Evolutionary conservation across 495 filamentous ascomycete genomes (phyloP).

Genomic region (Neurospora intermedia): DNA sequence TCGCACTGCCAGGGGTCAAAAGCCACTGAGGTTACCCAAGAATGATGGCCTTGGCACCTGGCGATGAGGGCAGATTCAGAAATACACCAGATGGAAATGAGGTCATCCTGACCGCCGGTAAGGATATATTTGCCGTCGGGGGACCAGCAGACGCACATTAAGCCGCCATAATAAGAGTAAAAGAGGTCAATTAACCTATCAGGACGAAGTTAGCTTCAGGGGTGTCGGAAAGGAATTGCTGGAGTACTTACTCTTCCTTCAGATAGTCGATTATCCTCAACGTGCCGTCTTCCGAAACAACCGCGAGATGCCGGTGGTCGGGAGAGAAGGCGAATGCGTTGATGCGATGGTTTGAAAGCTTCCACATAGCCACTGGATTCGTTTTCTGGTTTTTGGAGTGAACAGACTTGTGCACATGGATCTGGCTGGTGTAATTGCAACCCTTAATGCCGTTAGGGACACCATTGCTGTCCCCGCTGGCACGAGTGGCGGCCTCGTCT

Average conservation of each 20-base stretch:
- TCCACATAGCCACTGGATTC: slow-evolving; percentile 88
- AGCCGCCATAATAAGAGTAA: slow-evolving; percentile 82
- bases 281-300: slow-evolving; percentile 85
- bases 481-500: slow-evolving; percentile 29
- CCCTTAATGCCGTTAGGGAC: slow-evolving; percentile 19
- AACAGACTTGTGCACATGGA: slow-evolving; percentile 74
- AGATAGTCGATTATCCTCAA: slow-evolving; percentile 85
- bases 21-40: slow-evolving; percentile 85
- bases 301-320: slow-evolving; percentile 73
- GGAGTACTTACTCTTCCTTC: slow-evolving; percentile 63
- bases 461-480: slow-evolving; percentile 27
- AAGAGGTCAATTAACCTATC: slow-evolving; percentile 70
- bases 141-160: slow-evolving; percentile 92
- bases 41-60: slow-evolving; percentile 83
- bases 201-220: not conserved
- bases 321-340: slow-evolving; percentile 86
- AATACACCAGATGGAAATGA: slow-evolving; percentile 88
- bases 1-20: slow-evolving; percentile 98
- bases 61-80: slow-evolving; percentile 77
- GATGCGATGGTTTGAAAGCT: slow-evolving; percentile 76
- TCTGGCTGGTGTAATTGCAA: slow-evolving; percentile 24
- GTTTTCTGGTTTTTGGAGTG: slow-evolving; percentile 85
- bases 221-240: not conserved
- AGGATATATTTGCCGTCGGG: slow-evolving; percentile 94
- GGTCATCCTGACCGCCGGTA: slow-evolving; percentile 90